A percentile compares a stretch with the other conserved stretches of the same genome.
Evolutionary conservation across 106 monocot genomes (phyloP).

Genomic region (Apostasia shenzhenica): DNA sequence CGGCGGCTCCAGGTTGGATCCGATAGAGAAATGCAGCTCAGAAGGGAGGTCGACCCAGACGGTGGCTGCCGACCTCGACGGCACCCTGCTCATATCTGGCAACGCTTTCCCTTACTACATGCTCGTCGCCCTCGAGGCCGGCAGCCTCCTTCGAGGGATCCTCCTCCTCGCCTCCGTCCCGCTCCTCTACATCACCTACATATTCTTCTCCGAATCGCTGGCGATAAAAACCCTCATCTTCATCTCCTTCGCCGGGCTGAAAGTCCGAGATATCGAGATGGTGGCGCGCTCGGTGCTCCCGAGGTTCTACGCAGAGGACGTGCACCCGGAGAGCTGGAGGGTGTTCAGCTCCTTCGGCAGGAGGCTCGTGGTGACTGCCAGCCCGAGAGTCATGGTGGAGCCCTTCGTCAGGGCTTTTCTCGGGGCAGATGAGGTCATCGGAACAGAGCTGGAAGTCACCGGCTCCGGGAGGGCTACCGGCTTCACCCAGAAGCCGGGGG

Average conservation of each 20-base stretch:
- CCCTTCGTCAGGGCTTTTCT: slow-evolving; percentile 62
- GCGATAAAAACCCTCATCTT: slow-evolving; percentile 45
- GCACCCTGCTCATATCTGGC: slow-evolving; percentile 52
- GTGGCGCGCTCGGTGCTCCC: slow-evolving; percentile 79
- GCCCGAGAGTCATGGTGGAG: slow-evolving; percentile 79
- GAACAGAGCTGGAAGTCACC: slow-evolving; percentile 60
- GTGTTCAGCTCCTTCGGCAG: slow-evolving; percentile 46
- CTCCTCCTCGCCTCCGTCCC: slow-evolving; percentile 43
- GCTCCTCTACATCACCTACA: slow-evolving; percentile 37
- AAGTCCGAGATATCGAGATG: slow-evolving; percentile 47
- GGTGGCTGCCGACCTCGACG: slow-evolving; percentile 71
- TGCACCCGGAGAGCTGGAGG: slow-evolving; percentile 69
- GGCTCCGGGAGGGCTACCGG: slow-evolving; percentile 67
- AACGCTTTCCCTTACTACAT: slow-evolving; percentile 85
- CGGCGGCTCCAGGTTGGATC: slow-evolving; percentile 3
- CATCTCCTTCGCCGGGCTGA: slow-evolving; percentile 59
- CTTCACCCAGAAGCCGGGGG: slow-evolving; percentile 25
- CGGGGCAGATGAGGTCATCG: slow-evolving; percentile 63
- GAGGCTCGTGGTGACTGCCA: slow-evolving; percentile 49
- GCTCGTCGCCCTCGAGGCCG: slow-evolving; percentile 82
- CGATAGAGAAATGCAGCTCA: slow-evolving; percentile 40
- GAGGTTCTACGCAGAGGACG: slow-evolving; percentile 74
- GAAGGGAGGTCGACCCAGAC: slow-evolving; percentile 31
- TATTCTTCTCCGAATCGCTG: slow-evolving; percentile 44
- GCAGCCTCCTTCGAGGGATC: slow-evolving; percentile 51